Evolutionary conservation across 2,329 filamentous ascomycete species (phyloP), one percentile per base, ranked within the genome.

Genomic region (Ophiostoma himal-ulmi): DNA sequence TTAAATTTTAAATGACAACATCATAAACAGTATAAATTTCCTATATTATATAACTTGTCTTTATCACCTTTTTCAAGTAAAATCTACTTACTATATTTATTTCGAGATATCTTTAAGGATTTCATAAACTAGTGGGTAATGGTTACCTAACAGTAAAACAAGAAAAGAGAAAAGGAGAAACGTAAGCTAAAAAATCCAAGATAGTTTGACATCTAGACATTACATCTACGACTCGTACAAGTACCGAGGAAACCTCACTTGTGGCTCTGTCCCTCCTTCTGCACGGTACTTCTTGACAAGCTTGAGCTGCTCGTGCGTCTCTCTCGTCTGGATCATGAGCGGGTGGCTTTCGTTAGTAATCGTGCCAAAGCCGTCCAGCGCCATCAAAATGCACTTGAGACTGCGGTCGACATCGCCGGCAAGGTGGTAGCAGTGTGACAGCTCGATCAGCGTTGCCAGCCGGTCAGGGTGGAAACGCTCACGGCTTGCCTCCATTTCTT

Each of bases 401-500:
- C 68, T 69, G 36, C 8, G 20, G 22, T 20, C 52, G 10, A 44
- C 20, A 2, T 44, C 11, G 54, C 68, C 52, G 20, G 39, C 22
- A 5, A 62, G 22, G 11, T 34, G 39, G 37, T 69, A 60, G 52
- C 52, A 57, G 52, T 69, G 54, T 2, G 68, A 36, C 11, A 69
- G 37, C 68, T 62, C 68, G n/a, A 69, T 62, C 34, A 69, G 52
- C 14, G 68, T 44, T 13, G 54, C 68, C 48, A 69, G 52, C 10
- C 54, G 68, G 68, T 69, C 68, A 0, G 68, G 68, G 36, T 69
- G 68, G 68, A 62, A 69, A 10, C 34, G 20, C 8, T 54, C 36
- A 13, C 36, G 52, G 36, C 22, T 57, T 34, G 67, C 17, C 52
- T 41, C n/a, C 36, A 62, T 69, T 4, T 44, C 37, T 22, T 22